phyloP scores from a whole-genome alignment of 257 asterid species.

The Perilla frutescens region DNA sequence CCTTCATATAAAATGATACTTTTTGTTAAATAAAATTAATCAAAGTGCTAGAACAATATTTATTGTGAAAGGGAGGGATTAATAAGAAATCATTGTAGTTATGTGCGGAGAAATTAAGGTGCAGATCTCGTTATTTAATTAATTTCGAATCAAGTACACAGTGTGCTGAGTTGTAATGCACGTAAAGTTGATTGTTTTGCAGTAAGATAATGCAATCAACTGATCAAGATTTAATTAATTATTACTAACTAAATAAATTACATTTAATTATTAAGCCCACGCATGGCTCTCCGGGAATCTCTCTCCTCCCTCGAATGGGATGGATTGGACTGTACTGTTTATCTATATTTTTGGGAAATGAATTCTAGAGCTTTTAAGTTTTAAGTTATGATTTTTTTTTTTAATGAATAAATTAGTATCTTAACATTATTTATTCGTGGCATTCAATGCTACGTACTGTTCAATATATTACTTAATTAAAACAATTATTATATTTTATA shows the following conservation, averaged over 20 bases:
- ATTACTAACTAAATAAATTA: background rate
- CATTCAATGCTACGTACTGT: slow-evolving; percentile 34
- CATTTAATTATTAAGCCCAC: slow-evolving; percentile 59
- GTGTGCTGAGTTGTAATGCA: slow-evolving; percentile 60
- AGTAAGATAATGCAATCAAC: slow-evolving; percentile 26
- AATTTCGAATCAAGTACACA: slow-evolving; percentile 41
- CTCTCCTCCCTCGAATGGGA: slow-evolving; percentile 57
- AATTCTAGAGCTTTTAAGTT: slow-evolving; percentile 34
- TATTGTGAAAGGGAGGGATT: no score
- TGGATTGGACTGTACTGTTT: slow-evolving; percentile 42
- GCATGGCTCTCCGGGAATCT: slow-evolving; percentile 89
- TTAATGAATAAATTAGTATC: background rate
- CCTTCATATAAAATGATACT: no score
- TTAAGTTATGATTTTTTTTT: slow-evolving; percentile 8
- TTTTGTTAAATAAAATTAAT: no score
- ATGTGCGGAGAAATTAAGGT: slow-evolving; percentile 38
- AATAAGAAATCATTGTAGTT: background rate
- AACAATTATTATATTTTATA: slow-evolving; percentile 7
- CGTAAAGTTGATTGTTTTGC: slow-evolving; percentile 51
- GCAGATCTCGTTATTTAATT: slow-evolving; percentile 25
- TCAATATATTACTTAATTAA: slow-evolving; percentile 7
- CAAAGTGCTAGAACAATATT: no score
- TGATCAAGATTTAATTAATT: slow-evolving; percentile 32
- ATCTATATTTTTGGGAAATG: slow-evolving; percentile 44
- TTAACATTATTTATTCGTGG: slow-evolving; percentile 2